phyloP scores from a whole-genome alignment of 345 rosid genomes.

The Euphorbia pulcherrima region DNA sequence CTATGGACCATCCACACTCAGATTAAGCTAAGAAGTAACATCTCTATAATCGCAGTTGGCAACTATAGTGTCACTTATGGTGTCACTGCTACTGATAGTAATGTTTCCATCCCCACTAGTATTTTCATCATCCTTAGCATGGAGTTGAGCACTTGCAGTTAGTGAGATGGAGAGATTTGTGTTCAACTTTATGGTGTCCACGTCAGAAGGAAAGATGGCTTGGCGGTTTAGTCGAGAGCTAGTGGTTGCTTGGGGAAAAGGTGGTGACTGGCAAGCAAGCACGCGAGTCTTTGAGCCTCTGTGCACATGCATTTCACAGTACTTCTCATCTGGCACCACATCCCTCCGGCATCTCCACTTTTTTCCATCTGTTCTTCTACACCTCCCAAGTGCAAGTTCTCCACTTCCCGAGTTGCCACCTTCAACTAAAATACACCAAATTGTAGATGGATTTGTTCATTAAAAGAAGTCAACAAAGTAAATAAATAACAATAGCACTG shows the following conservation, averaged over 20 bases:
- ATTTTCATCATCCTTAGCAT: constrained; percentile 26
- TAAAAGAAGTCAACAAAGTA: too few relatives aligned
- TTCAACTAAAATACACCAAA: constrained; percentile 17
- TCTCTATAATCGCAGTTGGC: constrained; percentile 24
- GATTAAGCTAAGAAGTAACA: constrained; percentile 19
- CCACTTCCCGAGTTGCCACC: constrained; percentile 27
- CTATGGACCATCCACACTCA: neutral
- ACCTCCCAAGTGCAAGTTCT: constrained; percentile 51
- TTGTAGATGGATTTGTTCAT: too few relatives aligned
- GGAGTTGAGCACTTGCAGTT: constrained; percentile 23
- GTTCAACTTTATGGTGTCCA: constrained; percentile 8
- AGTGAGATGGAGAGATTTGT: constrained; percentile 36
- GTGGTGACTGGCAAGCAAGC: constrained; percentile 10
- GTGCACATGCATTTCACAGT: constrained; percentile 59
- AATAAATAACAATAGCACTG: too few relatives aligned
- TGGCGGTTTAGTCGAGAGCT: neutral
- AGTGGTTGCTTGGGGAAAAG: neutral
- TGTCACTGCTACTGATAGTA: constrained; percentile 50
- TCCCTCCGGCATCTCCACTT: constrained; percentile 66
- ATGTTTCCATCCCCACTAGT: constrained; percentile 44
- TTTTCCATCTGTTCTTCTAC: constrained; percentile 81
- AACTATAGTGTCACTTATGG: constrained; percentile 44
- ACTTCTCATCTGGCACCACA: constrained; percentile 52
- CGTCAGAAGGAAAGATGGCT: constrained; percentile 2
- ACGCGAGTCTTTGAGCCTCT: constrained; percentile 50